These are phyloP conservation scores for Torulaspora gathmanii DNA, from an alignment of 805 yeast species.

Conservation along the genomic window DNA sequence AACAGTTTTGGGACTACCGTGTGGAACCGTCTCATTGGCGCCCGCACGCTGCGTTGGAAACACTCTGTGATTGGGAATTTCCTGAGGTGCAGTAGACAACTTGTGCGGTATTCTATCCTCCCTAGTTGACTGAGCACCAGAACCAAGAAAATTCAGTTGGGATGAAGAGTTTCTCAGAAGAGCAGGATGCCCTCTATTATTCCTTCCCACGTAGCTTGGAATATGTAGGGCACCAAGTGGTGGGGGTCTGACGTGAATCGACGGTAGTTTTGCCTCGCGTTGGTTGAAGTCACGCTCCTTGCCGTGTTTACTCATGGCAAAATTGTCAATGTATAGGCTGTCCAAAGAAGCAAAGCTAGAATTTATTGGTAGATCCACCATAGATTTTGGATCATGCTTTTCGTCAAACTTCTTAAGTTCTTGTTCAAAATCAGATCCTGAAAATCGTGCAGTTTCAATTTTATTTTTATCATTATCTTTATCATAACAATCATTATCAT, in stretches of 20 bases:
- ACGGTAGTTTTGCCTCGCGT: conserved; percentile 3
- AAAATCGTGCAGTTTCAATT: conserved; percentile 6
- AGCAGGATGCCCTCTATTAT: conserved; percentile 3
- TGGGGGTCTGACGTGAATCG: conserved; percentile 20
- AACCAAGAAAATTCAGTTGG: conserved; percentile 6
- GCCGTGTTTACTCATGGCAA: conserved; percentile 33
- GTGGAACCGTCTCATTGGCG: not conserved
- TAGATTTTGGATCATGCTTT: conserved; percentile 36
- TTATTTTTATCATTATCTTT: conserved; percentile 9
- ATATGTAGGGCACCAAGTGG: conserved; percentile 8
- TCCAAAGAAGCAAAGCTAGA: conserved; percentile 78
- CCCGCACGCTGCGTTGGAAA: not conserved
- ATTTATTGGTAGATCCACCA: conserved; percentile 61
- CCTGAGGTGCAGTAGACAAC: not conserved
- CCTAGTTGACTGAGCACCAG: conserved; percentile 13
- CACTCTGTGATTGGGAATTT: not conserved
- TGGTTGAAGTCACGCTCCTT: conserved; percentile 6
- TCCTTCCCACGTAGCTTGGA: conserved; percentile 2
- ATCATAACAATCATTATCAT: conserved; percentile 4
- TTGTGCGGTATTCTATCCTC: conserved; percentile 14
- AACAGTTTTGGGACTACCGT: not conserved
- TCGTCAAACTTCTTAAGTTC: conserved; percentile 26
- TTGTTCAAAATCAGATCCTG: conserved; percentile 21
- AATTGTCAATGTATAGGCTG: conserved; percentile 57
- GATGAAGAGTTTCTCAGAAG: conserved; percentile 11